Evolutionary conservation across 352 stramenopile genomes (phyloP).

Genomic region (Phytophthora brassicae): DNA sequence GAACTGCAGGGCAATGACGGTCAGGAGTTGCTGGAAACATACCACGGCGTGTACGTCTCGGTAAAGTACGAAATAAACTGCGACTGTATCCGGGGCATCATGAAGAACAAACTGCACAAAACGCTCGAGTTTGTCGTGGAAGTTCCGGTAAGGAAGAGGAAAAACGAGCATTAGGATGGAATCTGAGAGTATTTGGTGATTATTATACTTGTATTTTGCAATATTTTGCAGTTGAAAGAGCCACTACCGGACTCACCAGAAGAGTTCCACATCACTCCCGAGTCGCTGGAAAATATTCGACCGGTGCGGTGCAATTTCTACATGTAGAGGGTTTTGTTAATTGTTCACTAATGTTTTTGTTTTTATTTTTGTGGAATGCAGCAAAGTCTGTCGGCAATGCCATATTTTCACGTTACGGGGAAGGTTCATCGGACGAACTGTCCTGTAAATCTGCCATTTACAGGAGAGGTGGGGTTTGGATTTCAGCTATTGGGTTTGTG

Average conservation of each 20-base stretch:
- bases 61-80: conserved; percentile 90
- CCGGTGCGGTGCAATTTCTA: conserved; percentile 27
- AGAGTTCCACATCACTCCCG: conserved; percentile 83
- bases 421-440: conserved; percentile 89
- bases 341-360: conserved; percentile 4
- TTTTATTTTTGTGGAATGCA: conserved; percentile 17
- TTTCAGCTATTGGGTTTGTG: not conserved
- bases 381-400: conserved; percentile 59
- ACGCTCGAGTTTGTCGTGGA: conserved; percentile 92
- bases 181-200: not conserved
- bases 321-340: not conserved
- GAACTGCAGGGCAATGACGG: conserved; percentile 65
- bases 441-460: conserved; percentile 89
- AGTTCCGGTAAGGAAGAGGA: conserved; percentile 56
- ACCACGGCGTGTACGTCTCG: conserved; percentile 92
- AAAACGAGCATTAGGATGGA: not conserved
- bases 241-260: conserved; percentile 63
- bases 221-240: conserved; percentile 43
- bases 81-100: conserved; percentile 84
- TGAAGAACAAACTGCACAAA: conserved; percentile 86
- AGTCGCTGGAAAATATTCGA: conserved; percentile 83
- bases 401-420: conserved; percentile 81
- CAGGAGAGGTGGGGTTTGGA: conserved; percentile 64
- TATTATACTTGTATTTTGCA: conserved; percentile 1
- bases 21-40: conserved; percentile 87